These are phyloP conservation scores for Darksidea phi DNA, from an alignment of 495 filamentous ascomycete species.

Conservation along the genomic window DNA sequence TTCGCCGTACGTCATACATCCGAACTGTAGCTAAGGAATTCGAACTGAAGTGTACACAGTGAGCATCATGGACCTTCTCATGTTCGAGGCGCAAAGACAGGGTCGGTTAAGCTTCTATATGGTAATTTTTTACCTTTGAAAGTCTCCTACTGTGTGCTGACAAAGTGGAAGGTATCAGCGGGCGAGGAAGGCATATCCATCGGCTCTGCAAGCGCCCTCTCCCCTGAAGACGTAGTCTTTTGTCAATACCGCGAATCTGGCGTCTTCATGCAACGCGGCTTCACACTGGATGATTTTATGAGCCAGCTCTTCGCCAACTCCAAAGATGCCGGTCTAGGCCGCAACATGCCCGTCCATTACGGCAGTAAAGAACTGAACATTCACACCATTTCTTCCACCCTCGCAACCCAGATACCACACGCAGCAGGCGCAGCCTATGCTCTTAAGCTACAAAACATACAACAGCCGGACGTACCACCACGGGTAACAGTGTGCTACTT, in stretches of 20 bases:
- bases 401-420: constrained; percentile 95
- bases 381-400: constrained; percentile 87
- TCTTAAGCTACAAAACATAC: constrained; percentile 77
- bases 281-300: constrained; percentile 87
- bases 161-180: constrained; percentile 61
- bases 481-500: constrained; percentile 88
- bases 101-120: constrained; percentile 94
- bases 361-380: constrained; percentile 79
- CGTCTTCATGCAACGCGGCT: constrained; percentile 85
- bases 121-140: constrained; percentile 48
- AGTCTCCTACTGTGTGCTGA: too few species aligned
- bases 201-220: constrained; percentile 77
- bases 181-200: constrained; percentile 95
- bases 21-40: background rate
- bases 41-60: constrained; percentile 46
- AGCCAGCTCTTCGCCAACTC: constrained; percentile 88
- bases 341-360: constrained; percentile 99
- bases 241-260: constrained; percentile 94
- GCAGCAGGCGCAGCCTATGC: constrained; percentile 93
- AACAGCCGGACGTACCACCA: constrained; percentile 63
- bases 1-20: constrained; percentile 51
- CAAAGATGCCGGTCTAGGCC: constrained; percentile 75
- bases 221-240: constrained; percentile 84
- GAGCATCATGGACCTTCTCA: constrained; percentile 89
- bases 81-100: constrained; percentile 84